Evolutionary conservation across 1,284 basidiomycete genomes (phyloP).

Genomic region (Austroboletus niveus): DNA sequence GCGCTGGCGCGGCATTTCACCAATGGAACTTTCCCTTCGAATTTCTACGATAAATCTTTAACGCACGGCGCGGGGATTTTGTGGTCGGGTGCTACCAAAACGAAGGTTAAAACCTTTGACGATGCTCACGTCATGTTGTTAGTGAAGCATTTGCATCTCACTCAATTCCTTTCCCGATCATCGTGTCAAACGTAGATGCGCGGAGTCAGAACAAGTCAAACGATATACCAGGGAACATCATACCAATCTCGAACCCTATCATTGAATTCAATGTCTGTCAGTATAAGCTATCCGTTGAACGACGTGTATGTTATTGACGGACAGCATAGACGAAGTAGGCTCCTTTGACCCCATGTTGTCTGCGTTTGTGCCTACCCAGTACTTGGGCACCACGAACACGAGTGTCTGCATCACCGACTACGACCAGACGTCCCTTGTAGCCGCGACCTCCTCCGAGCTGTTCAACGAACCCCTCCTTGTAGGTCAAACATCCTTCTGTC

Average conservation of each 20-base stretch:
- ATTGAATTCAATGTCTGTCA: constrained; percentile 47
- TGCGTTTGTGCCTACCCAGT: constrained; percentile 42
- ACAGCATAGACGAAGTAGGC: constrained; percentile 39
- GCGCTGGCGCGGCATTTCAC: constrained; percentile 39
- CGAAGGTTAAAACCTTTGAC: constrained; percentile 9
- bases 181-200: constrained; percentile 30
- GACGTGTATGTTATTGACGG: constrained; percentile 1
- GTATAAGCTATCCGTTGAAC: constrained; percentile 10
- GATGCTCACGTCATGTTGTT: not conserved
- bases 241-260: constrained; percentile 40
- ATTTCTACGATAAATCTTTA: constrained; percentile 32
- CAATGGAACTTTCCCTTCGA: constrained; percentile 36
- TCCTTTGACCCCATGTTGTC: constrained; percentile 46
- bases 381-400: constrained; percentile 43
- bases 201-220: constrained; percentile 28
- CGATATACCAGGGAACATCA: constrained; percentile 15
- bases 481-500: constrained; percentile 4
- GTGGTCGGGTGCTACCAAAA: constrained; percentile 34
- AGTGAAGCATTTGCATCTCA: constrained; percentile 35
- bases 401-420: constrained; percentile 47
- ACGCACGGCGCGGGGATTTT: constrained; percentile 36
- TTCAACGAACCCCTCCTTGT: constrained; percentile 37
- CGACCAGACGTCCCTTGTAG: constrained; percentile 45
- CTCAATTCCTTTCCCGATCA: constrained; percentile 39
- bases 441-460: constrained; percentile 42